Percentiles rank a stretch among this genome's conserved stretches.
These are phyloP conservation scores for Corymbia maculata DNA, from an alignment of 345 rosid genomes.

Conservation along the genomic window DNA sequence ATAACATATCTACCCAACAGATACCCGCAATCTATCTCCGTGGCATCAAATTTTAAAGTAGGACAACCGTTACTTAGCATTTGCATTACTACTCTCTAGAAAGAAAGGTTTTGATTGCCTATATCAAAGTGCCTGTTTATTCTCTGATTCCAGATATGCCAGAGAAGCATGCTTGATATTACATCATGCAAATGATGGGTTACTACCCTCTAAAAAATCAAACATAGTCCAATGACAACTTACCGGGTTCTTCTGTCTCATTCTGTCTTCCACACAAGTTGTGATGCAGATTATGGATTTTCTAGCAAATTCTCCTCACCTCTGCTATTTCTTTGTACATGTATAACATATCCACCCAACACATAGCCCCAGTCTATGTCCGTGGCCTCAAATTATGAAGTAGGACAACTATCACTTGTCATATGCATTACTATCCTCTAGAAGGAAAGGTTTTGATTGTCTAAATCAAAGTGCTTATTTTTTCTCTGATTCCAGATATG, in stretches of 20 bases:
- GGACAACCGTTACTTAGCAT: not conserved
- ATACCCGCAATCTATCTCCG: not conserved
- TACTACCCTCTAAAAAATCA: not conserved
- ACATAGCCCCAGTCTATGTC: not conserved
- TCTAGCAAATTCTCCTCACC: not conserved
- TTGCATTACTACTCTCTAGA: not conserved
- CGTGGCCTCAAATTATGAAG: not conserved
- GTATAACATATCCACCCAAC: not conserved
- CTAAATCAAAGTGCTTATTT: not conserved
- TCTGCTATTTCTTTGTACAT: not conserved
- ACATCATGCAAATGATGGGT: constrained; percentile 6
- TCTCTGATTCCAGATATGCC: constrained; percentile 37
- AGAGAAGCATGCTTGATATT: constrained; percentile 68
- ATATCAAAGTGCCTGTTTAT: not conserved
- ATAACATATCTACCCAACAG: not conserved
- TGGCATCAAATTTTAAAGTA: not conserved
- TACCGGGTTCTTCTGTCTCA: rapidly evolving
- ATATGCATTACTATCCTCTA: not conserved
- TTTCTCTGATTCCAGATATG: constrained; percentile 29
- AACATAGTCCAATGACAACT: not conserved
- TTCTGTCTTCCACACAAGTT: not conserved
- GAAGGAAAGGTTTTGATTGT: not conserved
- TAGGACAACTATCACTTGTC: not conserved
- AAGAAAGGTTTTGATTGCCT: not conserved
- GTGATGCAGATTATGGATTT: not conserved